Conservation (phyloP, 805 yeast species). For the Brettanomyces sp. region DNA sequence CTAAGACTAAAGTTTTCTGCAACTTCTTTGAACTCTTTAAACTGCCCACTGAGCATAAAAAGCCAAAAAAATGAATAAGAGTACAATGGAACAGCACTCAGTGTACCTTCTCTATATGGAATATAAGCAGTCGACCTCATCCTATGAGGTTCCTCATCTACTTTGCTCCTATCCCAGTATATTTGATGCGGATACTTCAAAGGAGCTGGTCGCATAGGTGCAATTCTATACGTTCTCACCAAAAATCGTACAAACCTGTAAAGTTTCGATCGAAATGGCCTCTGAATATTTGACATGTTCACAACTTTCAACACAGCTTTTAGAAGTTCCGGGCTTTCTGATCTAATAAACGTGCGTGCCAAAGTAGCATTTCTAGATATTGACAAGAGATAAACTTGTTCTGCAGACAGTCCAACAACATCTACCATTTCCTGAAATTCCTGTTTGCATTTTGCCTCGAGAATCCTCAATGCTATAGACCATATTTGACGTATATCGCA, state of each 20-base stretch:
- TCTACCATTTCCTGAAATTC: constrained; percentile 10
- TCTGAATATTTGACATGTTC: neutral
- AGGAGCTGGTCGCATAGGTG: neutral
- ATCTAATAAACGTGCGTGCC: neutral
- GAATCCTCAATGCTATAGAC: constrained; percentile 54
- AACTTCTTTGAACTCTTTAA: constrained; percentile 24
- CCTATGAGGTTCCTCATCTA: neutral
- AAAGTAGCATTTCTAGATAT: neutral
- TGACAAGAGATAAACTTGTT: neutral
- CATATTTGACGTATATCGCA: constrained; percentile 51
- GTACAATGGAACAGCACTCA: constrained; percentile 32
- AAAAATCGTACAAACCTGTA: neutral
- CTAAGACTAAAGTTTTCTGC: constrained; percentile 29
- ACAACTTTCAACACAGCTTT: neutral
- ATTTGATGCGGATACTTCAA: neutral
- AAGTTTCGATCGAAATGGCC: constrained; percentile 1
- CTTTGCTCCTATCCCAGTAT: neutral
- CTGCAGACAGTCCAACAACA: neutral
- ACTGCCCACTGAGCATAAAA: constrained; percentile 28
- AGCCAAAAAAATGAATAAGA: constrained; percentile 34
- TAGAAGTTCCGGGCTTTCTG: too few species aligned
- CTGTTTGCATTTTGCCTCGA: constrained; percentile 22
- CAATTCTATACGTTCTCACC: neutral
- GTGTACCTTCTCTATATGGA: constrained; percentile 24
- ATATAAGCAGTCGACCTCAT: neutral